Evolutionary conservation across 73 alveolate genomes (phyloP), one percentile per base, ranked within the genome.

Genomic region (Uronychia setigera): DNA sequence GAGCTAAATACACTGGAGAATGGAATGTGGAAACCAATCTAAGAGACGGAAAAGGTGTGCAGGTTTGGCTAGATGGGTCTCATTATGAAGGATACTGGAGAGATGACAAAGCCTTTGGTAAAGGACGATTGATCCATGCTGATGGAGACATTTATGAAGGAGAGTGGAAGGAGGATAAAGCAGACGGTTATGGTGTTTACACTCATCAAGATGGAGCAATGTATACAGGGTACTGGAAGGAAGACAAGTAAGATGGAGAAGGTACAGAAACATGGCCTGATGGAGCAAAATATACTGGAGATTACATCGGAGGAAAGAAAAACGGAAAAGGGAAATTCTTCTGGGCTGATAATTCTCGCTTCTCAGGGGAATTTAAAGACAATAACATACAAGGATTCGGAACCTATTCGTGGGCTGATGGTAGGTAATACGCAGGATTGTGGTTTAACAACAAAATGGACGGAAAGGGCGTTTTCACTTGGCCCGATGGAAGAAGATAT

Each of bases 21-120:
- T 96, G 99, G 99, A 92, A 94, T 60, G 35, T 33, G 33, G 35
- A 86, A 59, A 93, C 94, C 14, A 88, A 92, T 87, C 79, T 89
- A 75, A 60, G 96, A 46, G 96, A 93, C 83, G 99, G 99, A 59
- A 84, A 98, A 31, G 99, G 99, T 28, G 81, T 75, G 34, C 85
- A 94, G 84, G 35, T 86, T 11, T 96, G 97, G 97, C 78, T 59
- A 26, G 99, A 96, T 92, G 99, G 98, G 0, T 81, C 96, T 14
- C 81, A 84, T 76, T 96, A 96, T 94, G 96, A 94, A 80, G 99
- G 99, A 26, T 94, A 96, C n/a, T n/a, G n/a, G n/a, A n/a, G n/a
- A 88, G 94, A 97, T 96, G 80, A 80, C 29, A 9, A 32, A 25
- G 86, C 67, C 76, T 75, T 75, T 27, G 91, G 86, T 9, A 84